phyloP scores from a whole-genome alignment of 352 stramenopile species.

The Globisporangium paddicum region DNA sequence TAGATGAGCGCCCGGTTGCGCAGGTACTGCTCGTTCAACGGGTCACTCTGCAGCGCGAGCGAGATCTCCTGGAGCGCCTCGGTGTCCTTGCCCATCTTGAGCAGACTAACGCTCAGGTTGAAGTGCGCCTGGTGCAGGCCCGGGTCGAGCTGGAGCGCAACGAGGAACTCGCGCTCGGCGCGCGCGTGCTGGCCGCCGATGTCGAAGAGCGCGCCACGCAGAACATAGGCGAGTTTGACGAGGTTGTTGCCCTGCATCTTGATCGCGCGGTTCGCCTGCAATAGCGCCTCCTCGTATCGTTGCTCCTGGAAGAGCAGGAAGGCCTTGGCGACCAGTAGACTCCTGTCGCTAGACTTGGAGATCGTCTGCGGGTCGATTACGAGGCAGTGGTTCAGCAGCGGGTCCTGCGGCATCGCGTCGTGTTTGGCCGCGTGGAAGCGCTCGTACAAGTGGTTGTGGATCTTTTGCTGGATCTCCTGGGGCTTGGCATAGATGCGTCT shows the following conservation, averaged over 20 bases:
- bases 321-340: slow-evolving; percentile 46
- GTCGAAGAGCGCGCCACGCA: slow-evolving; percentile 58
- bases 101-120: slow-evolving; percentile 43
- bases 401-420: slow-evolving; percentile 50
- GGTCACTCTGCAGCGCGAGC: slow-evolving; percentile 32
- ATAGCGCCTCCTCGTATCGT: slow-evolving; percentile 48
- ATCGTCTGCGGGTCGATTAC: slow-evolving; percentile 44
- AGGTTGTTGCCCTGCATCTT: slow-evolving; percentile 49
- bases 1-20: slow-evolving; percentile 53
- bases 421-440: slow-evolving; percentile 31
- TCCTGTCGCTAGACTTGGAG: slow-evolving; percentile 25
- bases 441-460: slow-evolving; percentile 57
- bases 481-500: slow-evolving; percentile 58
- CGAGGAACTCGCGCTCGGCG: slow-evolving; percentile 47
- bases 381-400: slow-evolving; percentile 58
- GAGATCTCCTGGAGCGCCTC: slow-evolving; percentile 32
- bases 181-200: slow-evolving; percentile 30
- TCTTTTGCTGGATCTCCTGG: slow-evolving; percentile 61
- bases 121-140: slow-evolving; percentile 61
- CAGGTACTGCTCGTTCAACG: slow-evolving; percentile 41
- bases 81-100: slow-evolving; percentile 45
- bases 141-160: slow-evolving; percentile 36
- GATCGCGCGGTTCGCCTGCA: slow-evolving; percentile 49
- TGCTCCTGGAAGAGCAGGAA: slow-evolving; percentile 55
- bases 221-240: slow-evolving; percentile 53